phyloP scores from a whole-genome alignment of 352 stramenopile genomes.

The Globisporangium rhizosaccharum region DNA sequence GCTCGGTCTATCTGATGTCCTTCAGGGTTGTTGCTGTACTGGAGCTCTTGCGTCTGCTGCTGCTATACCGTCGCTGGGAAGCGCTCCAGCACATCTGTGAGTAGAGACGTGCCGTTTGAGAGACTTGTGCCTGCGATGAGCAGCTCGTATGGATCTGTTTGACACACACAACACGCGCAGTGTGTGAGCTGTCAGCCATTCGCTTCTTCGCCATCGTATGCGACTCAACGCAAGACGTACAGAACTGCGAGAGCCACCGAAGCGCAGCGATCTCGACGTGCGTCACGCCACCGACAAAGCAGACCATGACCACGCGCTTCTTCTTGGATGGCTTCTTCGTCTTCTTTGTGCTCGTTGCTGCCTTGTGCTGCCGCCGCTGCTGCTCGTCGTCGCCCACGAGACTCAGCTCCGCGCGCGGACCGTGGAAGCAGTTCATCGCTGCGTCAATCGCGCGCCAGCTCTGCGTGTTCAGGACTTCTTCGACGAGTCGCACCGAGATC shows the following conservation, averaged over 20 bases:
- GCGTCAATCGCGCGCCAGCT: constrained; percentile 43
- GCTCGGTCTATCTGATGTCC: background rate
- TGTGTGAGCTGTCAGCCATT: background rate
- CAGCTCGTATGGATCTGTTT: constrained; percentile 58
- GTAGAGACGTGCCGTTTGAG: constrained; percentile 44
- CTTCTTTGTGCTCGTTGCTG: constrained; percentile 23
- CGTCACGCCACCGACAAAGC: constrained; percentile 62
- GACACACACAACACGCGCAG: background rate
- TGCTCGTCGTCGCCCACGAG: constrained; percentile 11
- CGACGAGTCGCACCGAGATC: constrained; percentile 60
- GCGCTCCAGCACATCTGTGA: constrained; percentile 45
- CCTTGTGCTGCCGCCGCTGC: background rate
- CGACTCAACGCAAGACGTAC: constrained; percentile 23
- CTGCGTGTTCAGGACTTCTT: constrained; percentile 49
- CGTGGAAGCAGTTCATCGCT: constrained; percentile 43
- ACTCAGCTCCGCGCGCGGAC: constrained; percentile 51
- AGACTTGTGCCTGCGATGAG: constrained; percentile 55
- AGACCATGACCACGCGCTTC: constrained; percentile 55
- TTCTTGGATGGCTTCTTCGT: background rate
- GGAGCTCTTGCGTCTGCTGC: background rate
- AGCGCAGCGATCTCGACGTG: constrained; percentile 71
- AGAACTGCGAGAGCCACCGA: constrained; percentile 63
- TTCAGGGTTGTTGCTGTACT: background rate
- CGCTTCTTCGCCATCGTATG: background rate
- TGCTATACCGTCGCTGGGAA: constrained; percentile 26